phyloP scores from a whole-genome alignment of 2,329 filamentous ascomycete genomes.

The Xylaria sp. region DNA sequence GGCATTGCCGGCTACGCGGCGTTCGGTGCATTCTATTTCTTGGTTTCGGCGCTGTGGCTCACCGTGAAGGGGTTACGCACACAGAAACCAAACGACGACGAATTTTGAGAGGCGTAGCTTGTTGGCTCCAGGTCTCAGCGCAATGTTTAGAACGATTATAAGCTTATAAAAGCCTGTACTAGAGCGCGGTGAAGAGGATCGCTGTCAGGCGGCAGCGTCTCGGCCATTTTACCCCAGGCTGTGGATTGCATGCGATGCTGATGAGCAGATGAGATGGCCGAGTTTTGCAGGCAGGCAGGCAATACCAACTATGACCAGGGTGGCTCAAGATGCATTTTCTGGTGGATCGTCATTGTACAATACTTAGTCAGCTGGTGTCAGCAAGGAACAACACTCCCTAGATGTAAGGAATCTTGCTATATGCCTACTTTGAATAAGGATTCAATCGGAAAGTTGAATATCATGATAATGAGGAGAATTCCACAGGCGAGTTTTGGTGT shows the following conservation, averaged over 20 bases:
- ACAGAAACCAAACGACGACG: conserved; percentile 18
- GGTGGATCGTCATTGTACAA: background rate
- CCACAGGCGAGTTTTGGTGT: no score
- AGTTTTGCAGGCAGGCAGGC: no score
- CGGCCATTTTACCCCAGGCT: background rate
- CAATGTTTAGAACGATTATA: background rate
- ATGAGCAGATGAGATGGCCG: no score
- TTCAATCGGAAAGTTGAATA: no score
- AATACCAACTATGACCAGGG: no score
- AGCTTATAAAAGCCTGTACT: background rate
- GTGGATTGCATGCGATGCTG: background rate
- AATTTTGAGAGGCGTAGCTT: conserved; percentile 15
- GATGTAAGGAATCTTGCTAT: no score
- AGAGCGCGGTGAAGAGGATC: background rate
- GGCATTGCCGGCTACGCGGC: conserved; percentile 28
- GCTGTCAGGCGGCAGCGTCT: background rate
- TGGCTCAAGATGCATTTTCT: background rate
- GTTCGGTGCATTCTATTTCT: conserved; percentile 29
- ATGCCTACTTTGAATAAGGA: no score
- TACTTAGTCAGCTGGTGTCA: no score
- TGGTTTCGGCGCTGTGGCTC: conserved; percentile 28
- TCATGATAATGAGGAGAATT: no score
- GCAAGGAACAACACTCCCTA: no score
- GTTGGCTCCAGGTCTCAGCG: background rate
- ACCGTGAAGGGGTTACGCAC: conserved; percentile 27